A percentile compares a stretch with the other conserved stretches of the same genome.
Evolutionary conservation across 2,329 filamentous ascomycete species (phyloP).

Genomic region (Monosporascus cannonballus): DNA sequence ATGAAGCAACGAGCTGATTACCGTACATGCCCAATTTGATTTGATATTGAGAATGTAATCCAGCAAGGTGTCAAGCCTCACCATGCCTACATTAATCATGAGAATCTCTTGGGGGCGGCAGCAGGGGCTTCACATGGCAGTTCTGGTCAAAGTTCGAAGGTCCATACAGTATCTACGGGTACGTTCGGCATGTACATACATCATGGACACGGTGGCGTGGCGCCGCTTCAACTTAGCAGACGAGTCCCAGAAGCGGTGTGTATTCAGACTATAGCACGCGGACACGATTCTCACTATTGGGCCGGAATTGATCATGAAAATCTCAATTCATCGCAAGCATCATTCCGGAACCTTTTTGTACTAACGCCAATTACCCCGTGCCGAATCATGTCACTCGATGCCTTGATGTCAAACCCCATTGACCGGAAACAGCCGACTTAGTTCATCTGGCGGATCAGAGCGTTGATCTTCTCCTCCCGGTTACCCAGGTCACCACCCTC

Average conservation of each 20-base stretch:
- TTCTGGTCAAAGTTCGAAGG: no score
- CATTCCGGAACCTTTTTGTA: slow-evolving; percentile 21
- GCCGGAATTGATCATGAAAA: slow-evolving; percentile 25
- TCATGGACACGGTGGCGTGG: not conserved
- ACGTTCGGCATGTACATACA: not conserved
- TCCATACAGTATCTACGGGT: no score
- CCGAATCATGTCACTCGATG: slow-evolving; percentile 21
- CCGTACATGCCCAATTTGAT: no score
- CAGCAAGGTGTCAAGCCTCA: no score
- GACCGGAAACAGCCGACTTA: slow-evolving; percentile 42
- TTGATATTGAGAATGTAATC: no score
- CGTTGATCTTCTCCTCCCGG: slow-evolving; percentile 97
- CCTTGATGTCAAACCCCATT: slow-evolving; percentile 24
- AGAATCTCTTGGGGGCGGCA: no score
- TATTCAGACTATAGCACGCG: not conserved
- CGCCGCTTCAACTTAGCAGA: no score
- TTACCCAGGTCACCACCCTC: slow-evolving; percentile 98
- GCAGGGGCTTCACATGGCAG: no score
- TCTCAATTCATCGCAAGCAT: slow-evolving; percentile 29
- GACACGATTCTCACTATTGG: not conserved
- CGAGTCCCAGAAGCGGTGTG: not conserved
- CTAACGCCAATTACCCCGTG: slow-evolving; percentile 28
- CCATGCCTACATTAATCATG: no score
- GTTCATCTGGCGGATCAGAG: slow-evolving; percentile 97
- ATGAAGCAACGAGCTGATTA: no score